A percentile compares a stretch with the other conserved stretches of the same genome.
These are phyloP conservation scores for Periconia sp. DNA, from an alignment of 2,329 filamentous ascomycete genomes.

Conservation along the genomic window DNA sequence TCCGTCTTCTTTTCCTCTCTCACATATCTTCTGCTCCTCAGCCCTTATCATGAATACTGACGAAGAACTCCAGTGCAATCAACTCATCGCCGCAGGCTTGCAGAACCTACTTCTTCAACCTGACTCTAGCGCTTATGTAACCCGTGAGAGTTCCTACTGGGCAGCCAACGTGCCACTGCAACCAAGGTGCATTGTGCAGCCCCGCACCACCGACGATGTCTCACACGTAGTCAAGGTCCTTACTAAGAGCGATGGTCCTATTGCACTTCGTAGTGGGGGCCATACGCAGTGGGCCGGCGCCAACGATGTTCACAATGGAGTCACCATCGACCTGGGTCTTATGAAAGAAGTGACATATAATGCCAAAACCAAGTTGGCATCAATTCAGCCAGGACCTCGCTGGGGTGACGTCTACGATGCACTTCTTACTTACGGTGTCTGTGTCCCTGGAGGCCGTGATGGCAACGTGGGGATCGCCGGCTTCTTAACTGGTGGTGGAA, in stretches of 20 bases:
- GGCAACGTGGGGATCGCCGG: slow-evolving; percentile 16
- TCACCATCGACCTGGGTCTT: not conserved
- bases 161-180: slow-evolving; percentile 15
- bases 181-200: slow-evolving; percentile 24
- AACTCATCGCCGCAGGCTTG: not conserved
- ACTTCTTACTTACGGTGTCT: not conserved
- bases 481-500: slow-evolving; percentile 18
- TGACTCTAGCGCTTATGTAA: slow-evolving; percentile 7
- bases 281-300: not conserved
- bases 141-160: slow-evolving; percentile 13
- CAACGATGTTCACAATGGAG: not conserved
- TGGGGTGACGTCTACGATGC: not conserved
- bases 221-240: not conserved
- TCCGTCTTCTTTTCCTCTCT: not conserved
- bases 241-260: not conserved
- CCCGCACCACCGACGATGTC: not conserved
- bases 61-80: slow-evolving; percentile 2
- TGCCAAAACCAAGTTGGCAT: not conserved
- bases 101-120: slow-evolving; percentile 6
- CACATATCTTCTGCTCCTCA: not conserved
- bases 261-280: not conserved
- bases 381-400: not conserved
- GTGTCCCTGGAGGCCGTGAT: not conserved
- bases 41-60: slow-evolving; percentile 4
- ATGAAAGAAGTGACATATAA: not conserved